Base-by-base conservation (phyloP, 441 rosid species). In the Arabidopsis lyrata region DNA sequence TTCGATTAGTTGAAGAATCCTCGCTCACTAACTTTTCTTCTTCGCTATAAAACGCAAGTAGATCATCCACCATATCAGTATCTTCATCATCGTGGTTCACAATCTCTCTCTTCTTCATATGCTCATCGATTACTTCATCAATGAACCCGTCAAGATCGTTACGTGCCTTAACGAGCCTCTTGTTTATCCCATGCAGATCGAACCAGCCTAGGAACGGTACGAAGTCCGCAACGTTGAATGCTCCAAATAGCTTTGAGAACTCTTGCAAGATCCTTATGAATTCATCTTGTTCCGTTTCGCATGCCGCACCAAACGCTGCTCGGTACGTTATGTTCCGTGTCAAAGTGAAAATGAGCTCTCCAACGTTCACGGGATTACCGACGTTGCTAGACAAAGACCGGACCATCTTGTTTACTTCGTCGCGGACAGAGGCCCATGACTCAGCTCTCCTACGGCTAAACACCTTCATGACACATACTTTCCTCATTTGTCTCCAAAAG, bases 401-500 rank as follows among this genome's bases (percentile, higher is more conserved):
- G 9, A 95, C 79, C 57, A 78, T 78, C 2, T 20, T 52, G 8
- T 90, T 91, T 1, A 95, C 97, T 80, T 95, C 98, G 4, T 95
- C 96, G 0, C 95, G 74, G 1, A 95, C 97, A 0, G 99, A 92
- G 11, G 81, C 87, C 99, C 98, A 95, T 0, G 99, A 95, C 79
- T 90, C 99, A 0, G 93, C 93, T 63, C 99, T 38, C 77, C 87
- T 92, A 13, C 99, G 90, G 68, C 99, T 92, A 69, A 95, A 95
- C 8, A 92, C 80, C 82, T 84, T 89, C 92, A 90, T 86, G 50
- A 90, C 97, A 31, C 95, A 88, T 0, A 95, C 82, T 83, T 95
- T 95, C 0, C 99, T 78, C 99, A 92, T 92, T 83, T 92, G 97
- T 41, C 98, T 79, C 99, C 99, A 92, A 60, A 90, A 92, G 0